Evolutionary conservation across 1,284 basidiomycete species (phyloP), one percentile per base, ranked within the genome.

Genomic region (Crucibulum parvulum): DNA sequence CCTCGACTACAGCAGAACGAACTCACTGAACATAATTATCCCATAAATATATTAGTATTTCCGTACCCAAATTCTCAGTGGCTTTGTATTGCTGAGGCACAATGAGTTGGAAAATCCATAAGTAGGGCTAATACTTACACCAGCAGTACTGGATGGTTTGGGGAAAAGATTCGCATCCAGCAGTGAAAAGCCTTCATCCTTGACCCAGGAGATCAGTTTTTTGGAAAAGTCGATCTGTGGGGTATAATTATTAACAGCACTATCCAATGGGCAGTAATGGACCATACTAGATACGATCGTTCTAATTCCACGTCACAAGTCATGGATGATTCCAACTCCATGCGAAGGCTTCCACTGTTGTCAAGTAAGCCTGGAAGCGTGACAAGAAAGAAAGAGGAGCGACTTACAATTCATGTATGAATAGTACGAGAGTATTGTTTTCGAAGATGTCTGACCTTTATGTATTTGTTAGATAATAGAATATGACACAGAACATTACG

Each of bases 381-480:
- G 47, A 11, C 34, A 39, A 39, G n/a, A 38, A 51, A 51, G 38
- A 38, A 55, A 11, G 61, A 58, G 34, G 46, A 53, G 51, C 45
- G n/a, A 78, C 91, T 70, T 72, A 96, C 95, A 96, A 94, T 81
- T 98, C 95, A 76, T 98, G 96, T 8, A 92, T 87, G 67, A 97
- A 92, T 41, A 97, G 75, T 24, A 98, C 85, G 37, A 96, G 71
- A 0, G 88, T 91, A 37, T 87, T 80, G 61, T 85, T 91, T 58
- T 86, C 86, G 72, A 88, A 87, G 53, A 91, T 75, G 72, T 94
- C 89, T 38, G 78, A 70, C 18, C 92, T 93, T 61, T 16, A 58
- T 35, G 45, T 36, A 18, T 36, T 46, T n/a, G 18, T 35, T 16
- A 37, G 35, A 16, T 38, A 35, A 52, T 31, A 16, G 47, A 13